These are phyloP conservation scores for Cordyceps cicadae DNA, from an alignment of 2,329 filamentous ascomycete species.

Conservation along the genomic window DNA sequence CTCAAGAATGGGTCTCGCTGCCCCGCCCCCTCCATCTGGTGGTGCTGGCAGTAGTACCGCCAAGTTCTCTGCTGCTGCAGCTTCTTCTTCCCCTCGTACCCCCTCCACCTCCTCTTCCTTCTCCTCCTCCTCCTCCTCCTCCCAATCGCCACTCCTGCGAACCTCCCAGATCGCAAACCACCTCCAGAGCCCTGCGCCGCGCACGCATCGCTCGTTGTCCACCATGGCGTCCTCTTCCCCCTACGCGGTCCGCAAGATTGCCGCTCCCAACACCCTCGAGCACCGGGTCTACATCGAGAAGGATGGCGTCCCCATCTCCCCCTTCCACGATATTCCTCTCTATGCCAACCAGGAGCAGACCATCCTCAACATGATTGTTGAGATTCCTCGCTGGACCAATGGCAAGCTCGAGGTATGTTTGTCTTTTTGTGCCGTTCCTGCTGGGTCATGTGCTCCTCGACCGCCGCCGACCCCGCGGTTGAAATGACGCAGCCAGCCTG, in stretches of 20 bases:
- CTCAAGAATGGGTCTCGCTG: conserved; percentile 20
- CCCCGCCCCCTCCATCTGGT: conserved; percentile 31
- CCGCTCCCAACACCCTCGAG: conserved; percentile 84
- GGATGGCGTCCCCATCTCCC: conserved; percentile 86
- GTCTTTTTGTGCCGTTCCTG: background rate
- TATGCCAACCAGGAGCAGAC: conserved; percentile 95
- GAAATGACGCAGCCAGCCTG: conserved; percentile 12
- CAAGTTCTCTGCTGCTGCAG: conserved; percentile 15
- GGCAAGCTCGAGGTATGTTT: conserved; percentile 90
- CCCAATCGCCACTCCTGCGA: conserved; percentile 41
- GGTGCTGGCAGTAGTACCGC: background rate
- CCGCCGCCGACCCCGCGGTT: background rate
- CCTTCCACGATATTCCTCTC: conserved; percentile 97
- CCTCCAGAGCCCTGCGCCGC: conserved; percentile 32
- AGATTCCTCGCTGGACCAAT: conserved; percentile 99
- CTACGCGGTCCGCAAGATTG: conserved; percentile 81
- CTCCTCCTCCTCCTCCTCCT: conserved; percentile 12
- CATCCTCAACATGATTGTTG: conserved; percentile 97
- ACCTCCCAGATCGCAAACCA: conserved; percentile 49
- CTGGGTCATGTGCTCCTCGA: conserved; percentile 4
- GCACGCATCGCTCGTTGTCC: conserved; percentile 16
- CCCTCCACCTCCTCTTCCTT: conserved; percentile 15
- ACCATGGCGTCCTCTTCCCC: conserved; percentile 52
- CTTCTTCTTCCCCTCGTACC: conserved; percentile 16
- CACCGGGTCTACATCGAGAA: conserved; percentile 97